These are phyloP conservation scores for Phytophthora macrochlamydospora DNA, from an alignment of 352 stramenopile genomes.

Conservation along the genomic window DNA sequence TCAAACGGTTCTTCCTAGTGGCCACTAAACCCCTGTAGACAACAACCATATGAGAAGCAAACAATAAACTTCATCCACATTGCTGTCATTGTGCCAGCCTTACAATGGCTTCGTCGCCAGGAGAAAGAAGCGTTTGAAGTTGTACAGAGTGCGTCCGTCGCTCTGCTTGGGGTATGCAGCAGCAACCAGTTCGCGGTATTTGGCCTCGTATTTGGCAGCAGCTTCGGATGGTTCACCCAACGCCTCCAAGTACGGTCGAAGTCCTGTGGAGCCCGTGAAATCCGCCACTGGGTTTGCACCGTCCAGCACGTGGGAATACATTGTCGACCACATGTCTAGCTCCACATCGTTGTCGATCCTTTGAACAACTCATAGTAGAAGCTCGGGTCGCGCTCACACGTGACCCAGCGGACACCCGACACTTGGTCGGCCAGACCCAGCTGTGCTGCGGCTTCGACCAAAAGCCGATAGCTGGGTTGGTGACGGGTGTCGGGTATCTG, in stretches of 20 bases:
- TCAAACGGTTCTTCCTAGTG: constrained; percentile 77
- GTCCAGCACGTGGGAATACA: constrained; percentile 60
- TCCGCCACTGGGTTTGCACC: constrained; percentile 67
- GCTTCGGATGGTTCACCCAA: constrained; percentile 34
- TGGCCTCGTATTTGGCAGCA: constrained; percentile 43
- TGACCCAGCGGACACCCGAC: constrained; percentile 60
- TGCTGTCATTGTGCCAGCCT: not conserved
- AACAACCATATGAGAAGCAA: too few relatives aligned
- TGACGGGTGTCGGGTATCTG: constrained; percentile 71
- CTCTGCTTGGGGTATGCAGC: constrained; percentile 57
- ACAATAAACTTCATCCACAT: not conserved
- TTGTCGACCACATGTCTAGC: constrained; percentile 67
- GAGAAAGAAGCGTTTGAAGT: constrained; percentile 23
- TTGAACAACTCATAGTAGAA: constrained; percentile 76
- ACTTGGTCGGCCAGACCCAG: constrained; percentile 42
- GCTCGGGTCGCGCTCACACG: constrained; percentile 54
- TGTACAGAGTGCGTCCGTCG: constrained; percentile 60
- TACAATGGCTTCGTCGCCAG: not conserved
- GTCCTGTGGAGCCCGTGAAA: constrained; percentile 62
- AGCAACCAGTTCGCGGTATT: constrained; percentile 57
- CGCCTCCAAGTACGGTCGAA: constrained; percentile 62
- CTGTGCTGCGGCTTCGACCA: constrained; percentile 46
- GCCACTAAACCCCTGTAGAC: constrained; percentile 38
- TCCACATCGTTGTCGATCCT: constrained; percentile 4
- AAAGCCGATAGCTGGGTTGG: constrained; percentile 63